Conservation (phyloP, 148 eudicot species). For the Chenopodium album region DNA sequence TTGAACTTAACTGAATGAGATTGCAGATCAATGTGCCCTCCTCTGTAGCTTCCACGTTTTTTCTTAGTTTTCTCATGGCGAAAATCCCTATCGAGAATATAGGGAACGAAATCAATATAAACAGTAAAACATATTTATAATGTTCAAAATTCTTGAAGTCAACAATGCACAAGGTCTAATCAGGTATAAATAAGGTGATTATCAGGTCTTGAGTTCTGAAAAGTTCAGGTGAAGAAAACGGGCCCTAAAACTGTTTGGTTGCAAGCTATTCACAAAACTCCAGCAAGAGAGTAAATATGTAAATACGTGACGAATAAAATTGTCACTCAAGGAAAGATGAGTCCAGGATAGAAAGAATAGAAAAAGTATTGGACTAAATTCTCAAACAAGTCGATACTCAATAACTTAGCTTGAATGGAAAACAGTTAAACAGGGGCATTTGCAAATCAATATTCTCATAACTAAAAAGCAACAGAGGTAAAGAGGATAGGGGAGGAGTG, state of each 20-base stretch:
- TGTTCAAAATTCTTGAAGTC: too few relatives aligned
- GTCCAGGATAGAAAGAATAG: not conserved
- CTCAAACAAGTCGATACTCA: not conserved
- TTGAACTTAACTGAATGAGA: conserved; percentile 84
- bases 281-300: not conserved
- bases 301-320: not conserved
- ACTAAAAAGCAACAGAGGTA: not conserved
- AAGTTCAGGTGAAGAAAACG: too few relatives aligned
- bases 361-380: not conserved
- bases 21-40: conserved; percentile 77
- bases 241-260: not conserved
- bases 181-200: too few relatives aligned
- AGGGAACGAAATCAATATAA: not conserved
- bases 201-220: too few relatives aligned
- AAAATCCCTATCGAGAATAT: conserved; percentile 50
- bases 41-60: conserved; percentile 94
- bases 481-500: not conserved
- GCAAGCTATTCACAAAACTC: not conserved
- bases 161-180: too few relatives aligned
- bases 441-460: not conserved
- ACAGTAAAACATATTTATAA: too few relatives aligned
- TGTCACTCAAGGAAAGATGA: not conserved
- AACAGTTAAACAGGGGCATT: not conserved
- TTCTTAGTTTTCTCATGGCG: conserved; percentile 97
- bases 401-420: not conserved